Conservation (phyloP, 78 protist species). For the Mastigamoeba balamuthi region DNA sequence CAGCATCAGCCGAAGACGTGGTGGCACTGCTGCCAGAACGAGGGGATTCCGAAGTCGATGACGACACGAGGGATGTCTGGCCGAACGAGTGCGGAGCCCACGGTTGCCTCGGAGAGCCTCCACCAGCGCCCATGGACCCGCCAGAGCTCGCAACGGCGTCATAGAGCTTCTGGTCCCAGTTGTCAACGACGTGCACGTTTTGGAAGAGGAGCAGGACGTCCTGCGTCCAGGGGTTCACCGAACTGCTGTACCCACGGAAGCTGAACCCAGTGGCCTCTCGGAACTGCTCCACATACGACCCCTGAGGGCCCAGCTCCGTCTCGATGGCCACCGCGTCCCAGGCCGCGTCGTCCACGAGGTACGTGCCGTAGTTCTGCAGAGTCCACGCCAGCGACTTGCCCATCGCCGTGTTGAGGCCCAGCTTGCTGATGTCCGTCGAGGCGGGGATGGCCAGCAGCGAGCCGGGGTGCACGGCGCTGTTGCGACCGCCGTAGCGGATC, state of each 20-base stretch:
- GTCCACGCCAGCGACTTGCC: conserved; percentile 1
- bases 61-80: no score
- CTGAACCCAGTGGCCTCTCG: not conserved
- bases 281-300: not conserved
- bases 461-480: not conserved
- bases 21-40: no score
- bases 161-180: not conserved
- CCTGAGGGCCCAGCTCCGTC: not conserved
- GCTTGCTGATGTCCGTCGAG: not conserved
- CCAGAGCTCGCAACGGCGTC: not conserved
- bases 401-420: not conserved
- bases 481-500: not conserved
- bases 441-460: not conserved
- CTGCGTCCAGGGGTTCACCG: not conserved
- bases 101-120: not conserved
- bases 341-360: not conserved
- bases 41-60: no score
- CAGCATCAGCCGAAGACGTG: no score
- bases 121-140: not conserved
- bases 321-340: not conserved
- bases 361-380: conserved; percentile 6
- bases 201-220: not conserved
- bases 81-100: no score
- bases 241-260: not conserved
- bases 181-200: not conserved